Conservation (phyloP, 1,284 basidiomycete species). For the Salmacisia buchloeana region DNA sequence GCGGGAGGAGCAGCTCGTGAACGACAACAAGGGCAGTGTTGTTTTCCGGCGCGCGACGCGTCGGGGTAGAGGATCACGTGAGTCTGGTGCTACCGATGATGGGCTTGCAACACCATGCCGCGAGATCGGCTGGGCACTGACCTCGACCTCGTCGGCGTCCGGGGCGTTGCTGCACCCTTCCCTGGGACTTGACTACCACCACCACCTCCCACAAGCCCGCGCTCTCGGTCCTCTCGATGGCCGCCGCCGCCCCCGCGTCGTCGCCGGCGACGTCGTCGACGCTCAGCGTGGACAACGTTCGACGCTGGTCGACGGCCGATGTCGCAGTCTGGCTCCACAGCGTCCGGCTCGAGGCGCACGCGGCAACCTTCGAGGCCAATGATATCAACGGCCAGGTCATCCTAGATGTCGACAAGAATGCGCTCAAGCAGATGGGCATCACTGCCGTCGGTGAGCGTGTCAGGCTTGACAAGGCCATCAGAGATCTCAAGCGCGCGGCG, state of each 20-base stretch:
- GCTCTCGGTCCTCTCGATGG: too few species aligned
- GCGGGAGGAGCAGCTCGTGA: neutral
- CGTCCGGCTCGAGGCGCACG: slow-evolving; percentile 31
- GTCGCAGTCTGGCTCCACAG: slow-evolving; percentile 36
- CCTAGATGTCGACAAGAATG: slow-evolving; percentile 40
- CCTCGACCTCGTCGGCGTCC: too few species aligned
- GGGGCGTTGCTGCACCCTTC: too few species aligned
- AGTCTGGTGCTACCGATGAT: too few species aligned
- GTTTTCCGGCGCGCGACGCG: neutral
- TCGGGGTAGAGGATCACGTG: too few species aligned
- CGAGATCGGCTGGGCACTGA: too few species aligned
- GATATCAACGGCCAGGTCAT: slow-evolving; percentile 44
- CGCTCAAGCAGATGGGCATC: slow-evolving; percentile 48
- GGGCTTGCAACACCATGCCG: too few species aligned
- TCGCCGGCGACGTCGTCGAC: neutral
- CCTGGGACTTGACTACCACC: too few species aligned
- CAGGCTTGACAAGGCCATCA: slow-evolving; percentile 44
- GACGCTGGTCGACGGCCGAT: slow-evolving; percentile 22
- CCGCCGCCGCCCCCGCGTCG: neutral
- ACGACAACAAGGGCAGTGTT: neutral
- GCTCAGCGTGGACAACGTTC: slow-evolving; percentile 10
- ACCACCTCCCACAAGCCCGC: too few species aligned
- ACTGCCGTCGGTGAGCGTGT: slow-evolving; percentile 43
- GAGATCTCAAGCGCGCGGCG: slow-evolving; percentile 30
- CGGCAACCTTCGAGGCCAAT: slow-evolving; percentile 30